These are phyloP conservation scores for Hyaloscypha variabilis DNA, from an alignment of 495 filamentous ascomycete genomes.

Conservation along the genomic window DNA sequence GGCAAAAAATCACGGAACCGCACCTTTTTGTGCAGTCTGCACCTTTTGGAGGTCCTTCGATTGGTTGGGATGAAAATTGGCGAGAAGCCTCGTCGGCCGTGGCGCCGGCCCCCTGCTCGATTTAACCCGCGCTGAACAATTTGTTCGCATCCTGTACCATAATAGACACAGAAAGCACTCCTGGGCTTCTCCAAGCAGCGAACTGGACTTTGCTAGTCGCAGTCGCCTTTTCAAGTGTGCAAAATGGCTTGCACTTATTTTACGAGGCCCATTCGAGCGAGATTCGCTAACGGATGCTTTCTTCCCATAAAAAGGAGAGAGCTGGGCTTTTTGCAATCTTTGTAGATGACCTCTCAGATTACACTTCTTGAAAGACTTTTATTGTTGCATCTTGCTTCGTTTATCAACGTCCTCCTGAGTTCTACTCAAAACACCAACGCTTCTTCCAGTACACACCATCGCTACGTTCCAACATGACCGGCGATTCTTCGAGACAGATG, in stretches of 20 bases:
- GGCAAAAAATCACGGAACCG: background rate
- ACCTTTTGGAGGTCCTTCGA: background rate
- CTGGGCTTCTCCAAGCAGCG: background rate
- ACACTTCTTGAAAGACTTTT: background rate
- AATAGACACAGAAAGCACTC: background rate
- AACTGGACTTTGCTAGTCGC: background rate
- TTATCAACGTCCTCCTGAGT: background rate
- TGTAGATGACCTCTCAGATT: background rate
- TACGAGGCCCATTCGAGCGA: background rate
- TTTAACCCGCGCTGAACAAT: background rate
- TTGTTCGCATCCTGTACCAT: background rate
- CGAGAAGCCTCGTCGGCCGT: background rate
- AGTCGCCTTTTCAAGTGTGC: background rate
- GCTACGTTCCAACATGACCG: background rate
- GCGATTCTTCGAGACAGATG: slow-evolving; percentile 2
- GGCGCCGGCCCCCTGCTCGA: background rate
- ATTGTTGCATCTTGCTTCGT: background rate
- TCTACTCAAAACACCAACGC: background rate
- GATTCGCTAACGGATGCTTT: background rate
- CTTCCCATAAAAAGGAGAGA: background rate
- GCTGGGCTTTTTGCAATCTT: background rate
- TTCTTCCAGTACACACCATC: background rate
- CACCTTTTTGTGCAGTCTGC: background rate
- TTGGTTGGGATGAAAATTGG: background rate
- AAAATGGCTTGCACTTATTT: background rate